These are phyloP conservation scores for Cercospora zeina DNA, from an alignment of 2,329 filamentous ascomycete species.

Conservation along the genomic window DNA sequence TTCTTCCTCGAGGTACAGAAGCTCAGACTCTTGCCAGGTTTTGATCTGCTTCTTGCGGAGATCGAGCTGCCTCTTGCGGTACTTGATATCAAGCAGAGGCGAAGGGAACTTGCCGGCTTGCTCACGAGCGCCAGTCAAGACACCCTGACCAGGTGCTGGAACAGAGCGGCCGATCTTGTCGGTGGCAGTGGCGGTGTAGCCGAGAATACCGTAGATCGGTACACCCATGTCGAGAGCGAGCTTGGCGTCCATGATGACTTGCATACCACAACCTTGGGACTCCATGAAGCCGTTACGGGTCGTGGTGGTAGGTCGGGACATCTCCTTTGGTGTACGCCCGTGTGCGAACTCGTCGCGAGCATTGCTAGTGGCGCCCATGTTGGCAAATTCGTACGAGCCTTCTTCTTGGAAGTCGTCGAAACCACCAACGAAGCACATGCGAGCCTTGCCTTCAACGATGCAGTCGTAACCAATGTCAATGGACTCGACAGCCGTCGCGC, in stretches of 20 bases:
- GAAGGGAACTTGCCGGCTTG: slow-evolving; percentile 89
- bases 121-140: slow-evolving; percentile 92
- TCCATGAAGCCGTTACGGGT: slow-evolving; percentile 99
- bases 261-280: slow-evolving; percentile 96
- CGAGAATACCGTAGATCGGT: slow-evolving; percentile 92
- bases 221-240: slow-evolving; percentile 98
- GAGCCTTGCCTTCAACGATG: slow-evolving; percentile 96
- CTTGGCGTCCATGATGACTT: slow-evolving; percentile 96
- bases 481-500: slow-evolving; percentile 95
- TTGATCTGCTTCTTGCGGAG: slow-evolving; percentile 92
- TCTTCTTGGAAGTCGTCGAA: slow-evolving; percentile 99
- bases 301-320: slow-evolving; percentile 96
- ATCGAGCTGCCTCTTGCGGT: slow-evolving; percentile 91
- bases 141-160: slow-evolving; percentile 92
- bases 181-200: slow-evolving; percentile 90
- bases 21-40: slow-evolving; percentile 92
- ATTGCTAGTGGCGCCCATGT: slow-evolving; percentile 99
- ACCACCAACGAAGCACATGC: slow-evolving; percentile 94
- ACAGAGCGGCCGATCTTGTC: slow-evolving; percentile 99
- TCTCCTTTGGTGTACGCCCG: slow-evolving; percentile 91
- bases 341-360: slow-evolving; percentile 94
- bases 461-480: slow-evolving; percentile 98
- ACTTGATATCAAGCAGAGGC: slow-evolving; percentile 94
- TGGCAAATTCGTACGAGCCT: slow-evolving; percentile 98
- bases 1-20: slow-evolving; percentile 90